These are phyloP conservation scores for Metschnikowia borealis DNA, from an alignment of 805 yeast species.

Conservation along the genomic window DNA sequence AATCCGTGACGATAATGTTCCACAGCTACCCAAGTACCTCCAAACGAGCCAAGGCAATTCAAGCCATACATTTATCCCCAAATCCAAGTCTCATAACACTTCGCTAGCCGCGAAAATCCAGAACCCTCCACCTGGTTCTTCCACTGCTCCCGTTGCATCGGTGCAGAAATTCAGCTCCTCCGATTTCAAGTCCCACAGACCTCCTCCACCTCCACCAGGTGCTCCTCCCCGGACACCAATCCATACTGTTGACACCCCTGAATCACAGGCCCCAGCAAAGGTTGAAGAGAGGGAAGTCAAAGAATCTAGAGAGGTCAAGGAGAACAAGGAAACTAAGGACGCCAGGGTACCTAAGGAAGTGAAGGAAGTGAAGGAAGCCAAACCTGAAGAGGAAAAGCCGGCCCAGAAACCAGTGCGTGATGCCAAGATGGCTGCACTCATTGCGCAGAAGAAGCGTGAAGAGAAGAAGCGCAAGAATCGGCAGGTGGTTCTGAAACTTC, in stretches of 20 bases:
- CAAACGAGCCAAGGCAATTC: neutral
- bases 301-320: no score
- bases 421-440: constrained; percentile 51
- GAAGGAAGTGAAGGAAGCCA: constrained; percentile 11
- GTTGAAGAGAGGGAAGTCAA: constrained; percentile 2
- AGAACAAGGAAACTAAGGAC: no score
- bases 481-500: constrained; percentile 66
- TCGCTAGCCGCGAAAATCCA: constrained; percentile 31
- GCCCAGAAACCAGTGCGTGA: constrained; percentile 40
- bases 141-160: constrained; percentile 37
- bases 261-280: constrained; percentile 5
- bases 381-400: constrained; percentile 8
- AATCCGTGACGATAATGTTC: constrained; percentile 13
- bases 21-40: constrained; percentile 16
- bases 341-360: neutral
- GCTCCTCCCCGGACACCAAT: constrained; percentile 4
- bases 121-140: constrained; percentile 21
- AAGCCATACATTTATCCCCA: constrained; percentile 24
- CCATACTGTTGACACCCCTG: neutral
- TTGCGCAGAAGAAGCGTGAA: constrained; percentile 68
- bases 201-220: constrained; percentile 43
- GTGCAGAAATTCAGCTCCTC: constrained; percentile 26
- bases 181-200: constrained; percentile 33
- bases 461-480: constrained; percentile 69
- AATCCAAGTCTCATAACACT: constrained; percentile 39